Conservation (phyloP, 176 grass and related monocot genomes). For the Alopecurus myosuroides region DNA sequence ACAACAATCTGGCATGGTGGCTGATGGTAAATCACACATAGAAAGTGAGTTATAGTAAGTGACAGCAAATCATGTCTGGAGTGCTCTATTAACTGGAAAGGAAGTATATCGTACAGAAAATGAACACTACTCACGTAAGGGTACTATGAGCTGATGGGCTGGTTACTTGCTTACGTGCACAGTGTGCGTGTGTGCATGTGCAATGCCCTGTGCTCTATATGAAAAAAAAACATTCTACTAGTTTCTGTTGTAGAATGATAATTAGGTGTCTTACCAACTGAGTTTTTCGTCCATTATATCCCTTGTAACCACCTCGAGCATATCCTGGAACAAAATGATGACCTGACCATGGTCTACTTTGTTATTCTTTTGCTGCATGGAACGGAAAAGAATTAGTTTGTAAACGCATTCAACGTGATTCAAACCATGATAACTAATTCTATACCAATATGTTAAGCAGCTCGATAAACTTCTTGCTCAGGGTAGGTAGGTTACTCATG, state of each 20-base stretch:
- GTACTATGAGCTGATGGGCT: neutral
- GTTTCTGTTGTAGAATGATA: neutral
- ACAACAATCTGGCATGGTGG: neutral
- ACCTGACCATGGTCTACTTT: slow-evolving; percentile 59
- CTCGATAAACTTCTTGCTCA: slow-evolving; percentile 78
- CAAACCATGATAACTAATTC: slow-evolving; percentile 11
- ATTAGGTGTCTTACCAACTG: slow-evolving; percentile 24
- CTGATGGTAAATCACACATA: neutral
- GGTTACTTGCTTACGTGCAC: neutral
- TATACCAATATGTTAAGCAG: slow-evolving; percentile 72
- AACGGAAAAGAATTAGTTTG: neutral
- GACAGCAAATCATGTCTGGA: slow-evolving; percentile 1
- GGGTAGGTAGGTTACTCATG: slow-evolving; percentile 66
- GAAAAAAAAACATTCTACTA: slow-evolving; percentile 10
- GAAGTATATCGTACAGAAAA: slow-evolving; percentile 2
- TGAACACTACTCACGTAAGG: neutral
- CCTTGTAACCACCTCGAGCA: slow-evolving; percentile 92
- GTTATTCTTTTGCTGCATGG: slow-evolving; percentile 59
- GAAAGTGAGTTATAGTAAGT: neutral
- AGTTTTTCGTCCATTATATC: slow-evolving; percentile 79
- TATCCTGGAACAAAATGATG: slow-evolving; percentile 83
- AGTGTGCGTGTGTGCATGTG: neutral
- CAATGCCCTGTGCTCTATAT: neutral
- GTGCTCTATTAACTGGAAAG: neutral
- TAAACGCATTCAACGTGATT: neutral